Percentiles rank a stretch among this genome's conserved stretches.
phyloP scores from a whole-genome alignment of 1,284 basidiomycete genomes.

The Trametes sp. region DNA sequence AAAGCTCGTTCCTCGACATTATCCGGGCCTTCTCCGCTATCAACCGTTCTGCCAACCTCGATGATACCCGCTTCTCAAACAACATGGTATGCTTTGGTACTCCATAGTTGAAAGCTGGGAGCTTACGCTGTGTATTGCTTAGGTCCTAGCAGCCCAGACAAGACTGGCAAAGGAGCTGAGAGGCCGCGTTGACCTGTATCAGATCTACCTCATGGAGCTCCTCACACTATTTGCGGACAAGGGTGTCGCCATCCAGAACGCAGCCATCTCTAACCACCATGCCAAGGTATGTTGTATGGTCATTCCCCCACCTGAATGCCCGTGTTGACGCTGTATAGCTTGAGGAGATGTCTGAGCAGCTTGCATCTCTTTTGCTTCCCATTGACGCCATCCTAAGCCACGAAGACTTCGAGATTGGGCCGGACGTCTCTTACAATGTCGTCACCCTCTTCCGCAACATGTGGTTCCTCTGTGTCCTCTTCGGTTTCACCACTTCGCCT shows the following conservation, averaged over 20 bases:
- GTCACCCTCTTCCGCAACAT: slow-evolving; percentile 90
- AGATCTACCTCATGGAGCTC: slow-evolving; percentile 85
- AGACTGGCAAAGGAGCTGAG: slow-evolving; percentile 82
- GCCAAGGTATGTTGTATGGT: slow-evolving; percentile 57
- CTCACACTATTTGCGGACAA: slow-evolving; percentile 91
- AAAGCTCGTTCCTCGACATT: slow-evolving; percentile 85
- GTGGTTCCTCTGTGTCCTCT: slow-evolving; percentile 93
- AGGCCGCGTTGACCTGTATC: slow-evolving; percentile 77
- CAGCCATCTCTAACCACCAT: slow-evolving; percentile 68
- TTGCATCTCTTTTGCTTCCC: slow-evolving; percentile 87
- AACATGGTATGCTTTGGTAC: slow-evolving; percentile 68
- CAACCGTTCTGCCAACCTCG: slow-evolving; percentile 83
- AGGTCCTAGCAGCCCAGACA: slow-evolving; percentile 90
- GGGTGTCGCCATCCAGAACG: slow-evolving; percentile 89
- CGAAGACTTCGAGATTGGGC: slow-evolving; percentile 72
- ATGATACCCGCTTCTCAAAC: slow-evolving; percentile 86
- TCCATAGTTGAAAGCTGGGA: not conserved
- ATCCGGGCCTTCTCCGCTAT: slow-evolving; percentile 88
- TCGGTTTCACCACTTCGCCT: slow-evolving; percentile 66
- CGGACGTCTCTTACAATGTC: slow-evolving; percentile 66
- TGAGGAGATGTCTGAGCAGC: slow-evolving; percentile 86
- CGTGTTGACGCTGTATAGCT: slow-evolving; percentile 50
- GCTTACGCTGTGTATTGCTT: not conserved
- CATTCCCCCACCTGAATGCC: not conserved
- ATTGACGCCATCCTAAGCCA: slow-evolving; percentile 91